phyloP scores from a whole-genome alignment of 148 eudicot species.

The Nyssa sinensis region DNA sequence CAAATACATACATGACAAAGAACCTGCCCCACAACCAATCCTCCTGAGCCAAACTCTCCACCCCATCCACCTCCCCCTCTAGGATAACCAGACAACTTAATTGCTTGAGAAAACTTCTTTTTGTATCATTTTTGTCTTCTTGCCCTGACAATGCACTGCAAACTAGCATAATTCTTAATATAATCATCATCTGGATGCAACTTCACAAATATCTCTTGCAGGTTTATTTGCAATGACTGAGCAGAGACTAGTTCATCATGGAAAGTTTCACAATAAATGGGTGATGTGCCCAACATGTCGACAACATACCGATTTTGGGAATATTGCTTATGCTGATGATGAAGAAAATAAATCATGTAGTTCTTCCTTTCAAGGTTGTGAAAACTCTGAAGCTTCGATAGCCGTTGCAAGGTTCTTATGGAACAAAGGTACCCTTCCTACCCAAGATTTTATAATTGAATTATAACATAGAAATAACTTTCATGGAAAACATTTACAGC shows the following conservation, averaged over 20 bases:
- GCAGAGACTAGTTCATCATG: constrained; percentile 27
- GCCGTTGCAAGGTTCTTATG: constrained; percentile 87
- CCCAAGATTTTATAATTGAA: neutral
- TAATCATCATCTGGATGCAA: neutral
- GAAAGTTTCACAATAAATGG: constrained; percentile 51
- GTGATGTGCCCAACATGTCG: constrained; percentile 94
- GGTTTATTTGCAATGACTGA: constrained; percentile 83
- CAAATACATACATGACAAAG: too few relatives aligned
- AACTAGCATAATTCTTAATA: neutral
- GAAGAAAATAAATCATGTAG: constrained; percentile 23
- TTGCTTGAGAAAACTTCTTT: neutral
- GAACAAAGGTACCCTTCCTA: constrained; percentile 69
- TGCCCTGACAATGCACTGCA: neutral
- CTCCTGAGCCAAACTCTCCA: too few relatives aligned
- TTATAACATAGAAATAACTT: neutral
- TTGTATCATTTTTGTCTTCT: neutral
- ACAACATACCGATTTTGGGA: constrained; percentile 64
- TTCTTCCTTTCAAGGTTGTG: constrained; percentile 24
- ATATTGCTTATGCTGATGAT: constrained; percentile 88
- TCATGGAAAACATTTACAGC: neutral
- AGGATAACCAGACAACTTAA: neutral
- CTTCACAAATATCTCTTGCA: constrained; percentile 19
- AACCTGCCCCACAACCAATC: too few relatives aligned
- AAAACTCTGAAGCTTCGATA: constrained; percentile 56
- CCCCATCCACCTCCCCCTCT: too few relatives aligned